phyloP scores from a whole-genome alignment of 768 basidiomycete species.

The Clitopilus passeckerianus region DNA sequence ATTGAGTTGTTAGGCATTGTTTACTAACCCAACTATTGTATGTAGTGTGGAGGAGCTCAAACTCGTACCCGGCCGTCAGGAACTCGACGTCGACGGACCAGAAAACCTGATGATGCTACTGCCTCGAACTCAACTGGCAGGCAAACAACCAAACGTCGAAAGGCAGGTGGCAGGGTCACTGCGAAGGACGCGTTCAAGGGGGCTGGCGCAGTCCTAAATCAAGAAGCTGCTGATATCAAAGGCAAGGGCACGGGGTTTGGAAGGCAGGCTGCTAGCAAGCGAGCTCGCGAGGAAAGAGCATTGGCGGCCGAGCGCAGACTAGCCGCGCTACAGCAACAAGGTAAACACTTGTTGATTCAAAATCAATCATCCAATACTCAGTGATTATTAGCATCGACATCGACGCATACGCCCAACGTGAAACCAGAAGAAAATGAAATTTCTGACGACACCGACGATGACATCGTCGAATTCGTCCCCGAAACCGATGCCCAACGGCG shows the following conservation, averaged over 20 bases:
- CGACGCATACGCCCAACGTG: constrained; percentile 1
- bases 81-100: constrained; percentile 33
- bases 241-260: constrained; percentile 59
- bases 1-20: not conserved
- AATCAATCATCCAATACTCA: not conserved
- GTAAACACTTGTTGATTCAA: constrained; percentile 13
- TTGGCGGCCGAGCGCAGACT: constrained; percentile 67
- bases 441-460: constrained; percentile 20
- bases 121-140: constrained; percentile 55
- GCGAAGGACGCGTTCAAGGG: constrained; percentile 57
- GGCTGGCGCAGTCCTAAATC: constrained; percentile 47
- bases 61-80: constrained; percentile 51
- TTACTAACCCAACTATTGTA: not conserved
- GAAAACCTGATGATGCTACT: constrained; percentile 16
- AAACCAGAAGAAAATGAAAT: constrained; percentile 8
- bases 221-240: constrained; percentile 29
- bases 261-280: constrained; percentile 70
- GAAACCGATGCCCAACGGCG: constrained; percentile 48
- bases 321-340: constrained; percentile 31
- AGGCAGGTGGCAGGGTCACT: constrained; percentile 66
- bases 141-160: constrained; percentile 64
- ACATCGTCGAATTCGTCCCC: constrained; percentile 28
- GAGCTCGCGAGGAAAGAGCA: constrained; percentile 76
- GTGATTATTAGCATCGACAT: constrained; percentile 1
- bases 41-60: constrained; percentile 79